These are phyloP conservation scores for Lentinula aciculospora DNA, from an alignment of 768 basidiomycete species.

Conservation along the genomic window DNA sequence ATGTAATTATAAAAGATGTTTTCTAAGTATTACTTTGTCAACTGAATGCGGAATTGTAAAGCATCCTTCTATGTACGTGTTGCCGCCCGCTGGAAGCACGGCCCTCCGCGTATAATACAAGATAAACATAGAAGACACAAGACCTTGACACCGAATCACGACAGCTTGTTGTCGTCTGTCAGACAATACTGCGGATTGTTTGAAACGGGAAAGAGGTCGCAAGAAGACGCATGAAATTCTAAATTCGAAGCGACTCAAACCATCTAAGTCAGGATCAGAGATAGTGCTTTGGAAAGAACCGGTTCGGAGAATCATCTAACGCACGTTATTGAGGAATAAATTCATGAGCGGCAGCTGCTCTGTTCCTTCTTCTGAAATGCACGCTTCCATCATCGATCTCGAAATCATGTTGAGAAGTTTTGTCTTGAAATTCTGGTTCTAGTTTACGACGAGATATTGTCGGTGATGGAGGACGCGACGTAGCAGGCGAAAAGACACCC, in stretches of 20 bases:
- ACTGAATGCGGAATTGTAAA: background rate
- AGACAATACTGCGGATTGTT: background rate
- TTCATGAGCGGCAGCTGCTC: background rate
- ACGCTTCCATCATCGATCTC: background rate
- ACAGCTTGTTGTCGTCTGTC: background rate
- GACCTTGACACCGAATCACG: background rate
- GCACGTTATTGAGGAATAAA: background rate
- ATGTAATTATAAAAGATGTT: background rate
- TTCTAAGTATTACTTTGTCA: background rate
- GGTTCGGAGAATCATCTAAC: background rate
- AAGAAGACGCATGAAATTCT: background rate
- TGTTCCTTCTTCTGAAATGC: slow-evolving; percentile 5
- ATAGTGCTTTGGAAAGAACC: background rate
- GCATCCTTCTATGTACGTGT: background rate
- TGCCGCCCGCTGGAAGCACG: background rate
- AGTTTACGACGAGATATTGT: slow-evolving; percentile 36
- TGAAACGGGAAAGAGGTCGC: background rate
- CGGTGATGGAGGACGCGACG: slow-evolving; percentile 63
- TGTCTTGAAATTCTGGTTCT: background rate
- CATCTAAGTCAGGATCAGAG: background rate
- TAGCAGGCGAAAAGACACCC: slow-evolving; percentile 68
- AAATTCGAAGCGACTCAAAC: background rate
- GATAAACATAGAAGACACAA: background rate
- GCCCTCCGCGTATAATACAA: background rate
- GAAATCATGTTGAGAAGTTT: background rate